Percentiles rank a stretch among this genome's conserved stretches.
phyloP scores from a whole-genome alignment of 495 filamentous ascomycete genomes.

The Penicillium dipodomyicola region DNA sequence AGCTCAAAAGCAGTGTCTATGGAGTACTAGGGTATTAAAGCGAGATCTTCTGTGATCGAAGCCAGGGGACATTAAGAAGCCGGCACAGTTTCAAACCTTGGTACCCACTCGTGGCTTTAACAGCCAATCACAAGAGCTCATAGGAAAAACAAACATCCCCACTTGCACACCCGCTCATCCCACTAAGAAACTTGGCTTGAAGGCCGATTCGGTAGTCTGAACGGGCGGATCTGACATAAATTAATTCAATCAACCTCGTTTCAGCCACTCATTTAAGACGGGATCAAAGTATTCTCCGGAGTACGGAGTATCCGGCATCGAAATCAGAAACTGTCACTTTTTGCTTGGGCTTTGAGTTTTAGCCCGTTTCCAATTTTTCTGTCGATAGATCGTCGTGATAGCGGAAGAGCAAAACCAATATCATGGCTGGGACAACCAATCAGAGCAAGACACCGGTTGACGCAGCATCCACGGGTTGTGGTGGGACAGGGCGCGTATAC shows the following conservation, averaged over 20 bases:
- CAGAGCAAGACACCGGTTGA: neutral
- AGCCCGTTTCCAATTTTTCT: no score
- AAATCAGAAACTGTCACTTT: neutral
- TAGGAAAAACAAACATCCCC: neutral
- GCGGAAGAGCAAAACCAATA: no score
- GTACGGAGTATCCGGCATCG: neutral
- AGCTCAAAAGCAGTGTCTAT: neutral
- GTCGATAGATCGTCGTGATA: no score
- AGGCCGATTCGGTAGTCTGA: conserved; percentile 15
- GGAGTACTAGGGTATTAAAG: no score
- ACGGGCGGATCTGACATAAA: conserved; percentile 19
- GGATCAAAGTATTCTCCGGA: neutral
- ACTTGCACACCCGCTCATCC: conserved; percentile 1
- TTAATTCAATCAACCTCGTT: conserved; percentile 14
- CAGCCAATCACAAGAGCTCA: conserved; percentile 19
- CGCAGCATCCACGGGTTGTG: neutral
- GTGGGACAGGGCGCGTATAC: neutral
- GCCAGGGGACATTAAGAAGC: neutral
- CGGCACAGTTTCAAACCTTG: conserved; percentile 17
- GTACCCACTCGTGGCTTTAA: neutral
- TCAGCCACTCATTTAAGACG: conserved; percentile 15
- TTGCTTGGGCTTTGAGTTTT: neutral
- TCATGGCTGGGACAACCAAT: neutral
- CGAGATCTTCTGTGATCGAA: neutral
- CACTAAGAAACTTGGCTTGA: conserved; percentile 33